phyloP scores from a whole-genome alignment of 108 stramenopile species.

The Cyclotella choctawhatcheeana region DNA sequence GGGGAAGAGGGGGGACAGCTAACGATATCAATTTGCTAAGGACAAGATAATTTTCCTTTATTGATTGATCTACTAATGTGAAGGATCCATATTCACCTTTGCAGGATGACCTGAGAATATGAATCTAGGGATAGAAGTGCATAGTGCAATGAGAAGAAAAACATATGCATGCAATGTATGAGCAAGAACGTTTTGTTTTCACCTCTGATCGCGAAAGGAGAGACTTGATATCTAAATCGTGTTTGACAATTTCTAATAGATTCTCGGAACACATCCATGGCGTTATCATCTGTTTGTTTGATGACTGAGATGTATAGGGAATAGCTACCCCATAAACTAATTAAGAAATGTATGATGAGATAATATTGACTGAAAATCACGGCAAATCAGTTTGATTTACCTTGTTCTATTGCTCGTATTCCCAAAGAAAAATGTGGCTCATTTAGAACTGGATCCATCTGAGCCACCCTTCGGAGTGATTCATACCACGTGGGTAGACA shows the following conservation, averaged over 20 bases:
- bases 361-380: too few relatives aligned
- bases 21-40: conserved; percentile 72
- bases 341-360: not conserved
- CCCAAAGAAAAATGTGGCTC: conserved; percentile 40
- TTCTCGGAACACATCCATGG: not conserved
- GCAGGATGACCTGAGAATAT: conserved; percentile 63
- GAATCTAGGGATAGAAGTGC: conserved; percentile 19
- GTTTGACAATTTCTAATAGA: not conserved
- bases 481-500: conserved; percentile 46
- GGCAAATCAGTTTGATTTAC: conserved; percentile 9
- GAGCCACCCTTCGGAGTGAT: conserved; percentile 18
- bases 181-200: not conserved
- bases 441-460: conserved; percentile 15
- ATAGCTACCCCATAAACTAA: conserved; percentile 16
- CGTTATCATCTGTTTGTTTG: not conserved
- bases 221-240: conserved; percentile 4
- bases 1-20: conserved; percentile 78
- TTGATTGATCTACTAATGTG: conserved; percentile 62
- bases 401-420: conserved; percentile 34
- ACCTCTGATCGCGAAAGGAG: conserved; percentile 38
- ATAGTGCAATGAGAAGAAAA: not conserved
- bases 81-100: conserved; percentile 85
- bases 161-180: not conserved
- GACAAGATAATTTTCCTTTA: conserved; percentile 63
- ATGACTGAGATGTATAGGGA: not conserved